Conservation (phyloP, 495 filamentous ascomycete species). For the Aspergillus ostianus region DNA sequence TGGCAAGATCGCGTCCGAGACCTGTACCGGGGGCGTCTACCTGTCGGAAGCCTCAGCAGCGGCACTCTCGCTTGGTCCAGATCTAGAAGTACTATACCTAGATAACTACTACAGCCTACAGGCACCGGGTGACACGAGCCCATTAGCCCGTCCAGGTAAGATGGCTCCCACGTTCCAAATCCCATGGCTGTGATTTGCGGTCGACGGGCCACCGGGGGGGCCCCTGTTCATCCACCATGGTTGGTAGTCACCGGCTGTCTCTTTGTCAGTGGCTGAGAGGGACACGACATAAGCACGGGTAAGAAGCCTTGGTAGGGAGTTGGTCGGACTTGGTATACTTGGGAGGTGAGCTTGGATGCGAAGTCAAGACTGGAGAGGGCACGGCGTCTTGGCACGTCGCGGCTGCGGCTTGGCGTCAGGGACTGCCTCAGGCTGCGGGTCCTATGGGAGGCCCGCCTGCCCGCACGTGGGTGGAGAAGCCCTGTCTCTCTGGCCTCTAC, state of each 20-base stretch:
- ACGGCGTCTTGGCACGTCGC: background rate
- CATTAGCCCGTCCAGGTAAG: background rate
- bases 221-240: background rate
- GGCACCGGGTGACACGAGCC: background rate
- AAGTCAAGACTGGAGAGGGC: background rate
- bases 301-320: background rate
- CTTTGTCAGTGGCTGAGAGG: no score
- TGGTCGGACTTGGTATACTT: no score
- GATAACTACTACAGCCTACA: background rate
- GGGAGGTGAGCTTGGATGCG: background rate
- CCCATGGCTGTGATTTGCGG: background rate
- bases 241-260: no score
- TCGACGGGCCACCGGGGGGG: background rate
- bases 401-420: background rate
- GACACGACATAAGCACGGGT: background rate
- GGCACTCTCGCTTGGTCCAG: background rate
- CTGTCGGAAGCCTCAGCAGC: background rate
- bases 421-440: background rate
- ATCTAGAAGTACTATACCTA: background rate
- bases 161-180: background rate
- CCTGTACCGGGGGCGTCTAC: background rate
- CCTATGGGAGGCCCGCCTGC: background rate
- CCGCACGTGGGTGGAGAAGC: background rate
- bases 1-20: background rate
- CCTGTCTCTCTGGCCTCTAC: no score